These are phyloP conservation scores for Parietichytrium sp. DNA, from an alignment of 108 stramenopile genomes.

Conservation along the genomic window DNA sequence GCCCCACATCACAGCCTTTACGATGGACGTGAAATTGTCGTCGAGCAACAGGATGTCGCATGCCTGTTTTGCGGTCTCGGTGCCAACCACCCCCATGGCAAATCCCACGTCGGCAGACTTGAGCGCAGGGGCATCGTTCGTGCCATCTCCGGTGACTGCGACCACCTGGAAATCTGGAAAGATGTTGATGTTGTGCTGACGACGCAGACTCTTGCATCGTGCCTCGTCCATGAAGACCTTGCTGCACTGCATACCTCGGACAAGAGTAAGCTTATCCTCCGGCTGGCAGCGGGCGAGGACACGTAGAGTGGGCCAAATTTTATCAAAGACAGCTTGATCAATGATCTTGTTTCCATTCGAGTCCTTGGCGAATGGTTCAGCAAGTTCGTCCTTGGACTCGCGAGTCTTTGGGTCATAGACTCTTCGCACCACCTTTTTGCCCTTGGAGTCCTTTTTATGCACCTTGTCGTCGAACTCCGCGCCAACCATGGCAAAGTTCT, in stretches of 20 bases:
- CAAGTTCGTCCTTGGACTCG: not conserved
- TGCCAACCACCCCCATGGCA: constrained; percentile 95
- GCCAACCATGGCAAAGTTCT: constrained; percentile 78
- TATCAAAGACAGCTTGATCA: constrained; percentile 75
- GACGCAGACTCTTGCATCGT: constrained; percentile 64
- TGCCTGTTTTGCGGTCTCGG: constrained; percentile 93
- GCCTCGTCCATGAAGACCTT: constrained; percentile 68
- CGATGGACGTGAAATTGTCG: constrained; percentile 95
- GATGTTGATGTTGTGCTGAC: constrained; percentile 63
- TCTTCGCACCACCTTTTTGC: not conserved
- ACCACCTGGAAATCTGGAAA: constrained; percentile 86
- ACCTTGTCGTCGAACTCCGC: constrained; percentile 68
- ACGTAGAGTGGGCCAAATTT: constrained; percentile 77
- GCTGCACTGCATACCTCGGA: constrained; percentile 79
- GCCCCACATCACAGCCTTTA: constrained; percentile 95
- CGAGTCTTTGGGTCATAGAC: not conserved
- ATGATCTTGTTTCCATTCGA: constrained; percentile 67
- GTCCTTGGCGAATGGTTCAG: constrained; percentile 33
- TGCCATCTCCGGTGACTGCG: constrained; percentile 97
- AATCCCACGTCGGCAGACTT: constrained; percentile 96
- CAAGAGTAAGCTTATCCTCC: constrained; percentile 88
- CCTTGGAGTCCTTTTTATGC: constrained; percentile 52
- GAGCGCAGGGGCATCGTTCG: constrained; percentile 96
- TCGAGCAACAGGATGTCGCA: constrained; percentile 89
- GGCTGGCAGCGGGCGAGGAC: constrained; percentile 90